Base-by-base conservation (phyloP, 352 stramenopile species). In the Phytophthora sp. region DNA sequence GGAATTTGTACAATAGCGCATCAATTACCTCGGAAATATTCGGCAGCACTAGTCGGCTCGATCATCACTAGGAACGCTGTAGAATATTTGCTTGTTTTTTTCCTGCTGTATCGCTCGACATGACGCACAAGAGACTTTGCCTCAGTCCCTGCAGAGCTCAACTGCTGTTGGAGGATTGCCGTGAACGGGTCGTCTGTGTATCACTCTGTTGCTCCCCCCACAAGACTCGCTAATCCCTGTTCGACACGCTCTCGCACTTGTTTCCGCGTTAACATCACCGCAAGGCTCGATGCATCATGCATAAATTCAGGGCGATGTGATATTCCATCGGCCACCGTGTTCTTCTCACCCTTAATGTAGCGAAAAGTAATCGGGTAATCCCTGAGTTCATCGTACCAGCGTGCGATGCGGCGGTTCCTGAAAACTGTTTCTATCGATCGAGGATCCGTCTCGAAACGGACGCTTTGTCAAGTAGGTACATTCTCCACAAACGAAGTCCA, bases 361-460 rank as follows among this genome's bases (percentile, higher is more conserved):
- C 23, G 21, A 16, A 59, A 69, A 0, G 35, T 53, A n/a, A 63
- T 29, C 9, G 46, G 47, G 12, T 65, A 66, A 4, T 65, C 46
- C 15, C 54, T 65, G 0, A 65, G 21, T 29, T 65, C 54, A 36
- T 59, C 31, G 7, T 57, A 61, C 49, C 47, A 71, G 0, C 54
- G 35, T 9, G 54, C 55, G 1, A 65, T 9, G 2, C 55, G 54
- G 6, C 49, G 41, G 1, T 71, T 54, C 1, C 36, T 39, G 11
- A 61, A 60, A 23, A 71, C n/a, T 4, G 49, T 58, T 16, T 66
- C 55, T 4, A 66, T 18, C 1, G 55, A 58, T 0, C 20, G 16
- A 8, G 65, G 63, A 41, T 71, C 54, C 4, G 47, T 60, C 18
- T 70, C 62, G 1, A 60, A 36, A 2, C 16, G 11, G 62, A 68